These are phyloP conservation scores for Candida sp. DNA, from an alignment of 1,139 yeast genomes.

Conservation along the genomic window DNA sequence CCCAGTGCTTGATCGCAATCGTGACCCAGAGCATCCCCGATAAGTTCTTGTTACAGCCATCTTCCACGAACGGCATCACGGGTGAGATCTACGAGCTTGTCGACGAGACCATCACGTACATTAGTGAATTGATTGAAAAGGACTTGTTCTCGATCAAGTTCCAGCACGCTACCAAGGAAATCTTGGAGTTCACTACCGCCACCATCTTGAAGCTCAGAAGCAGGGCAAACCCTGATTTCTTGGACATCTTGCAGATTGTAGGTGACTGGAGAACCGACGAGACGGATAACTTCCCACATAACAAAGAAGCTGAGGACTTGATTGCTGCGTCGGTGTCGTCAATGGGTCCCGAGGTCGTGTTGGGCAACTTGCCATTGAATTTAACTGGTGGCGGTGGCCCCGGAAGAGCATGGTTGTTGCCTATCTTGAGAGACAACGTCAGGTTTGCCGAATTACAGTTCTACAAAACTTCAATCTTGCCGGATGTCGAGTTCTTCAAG, in stretches of 20 bases:
- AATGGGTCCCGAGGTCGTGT: constrained; percentile 86
- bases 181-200: constrained; percentile 71
- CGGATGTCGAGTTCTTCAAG: constrained; percentile 65
- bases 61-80: constrained; percentile 39
- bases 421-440: constrained; percentile 88
- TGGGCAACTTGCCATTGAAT: constrained; percentile 78
- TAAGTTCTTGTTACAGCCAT: constrained; percentile 55
- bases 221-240: constrained; percentile 75
- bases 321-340: constrained; percentile 79
- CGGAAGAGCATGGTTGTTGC: constrained; percentile 96
- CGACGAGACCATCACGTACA: constrained; percentile 52
- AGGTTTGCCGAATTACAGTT: constrained; percentile 70
- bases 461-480: constrained; percentile 67
- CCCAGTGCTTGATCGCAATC: constrained; percentile 86
- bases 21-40: constrained; percentile 70
- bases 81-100: constrained; percentile 55
- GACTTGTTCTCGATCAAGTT: constrained; percentile 75
- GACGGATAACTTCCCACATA: constrained; percentile 68
- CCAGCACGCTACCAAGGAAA: constrained; percentile 77
- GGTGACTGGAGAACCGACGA: constrained; percentile 90
- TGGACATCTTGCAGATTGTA: constrained; percentile 67
- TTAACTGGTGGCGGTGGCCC: constrained; percentile 48
- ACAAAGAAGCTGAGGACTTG: constrained; percentile 80
- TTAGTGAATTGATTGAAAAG: constrained; percentile 56
- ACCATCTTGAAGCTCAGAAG: constrained; percentile 66